A percentile compares a stretch with the other conserved stretches of the same genome.
These are phyloP conservation scores for Moricandia arvensis DNA, from an alignment of 345 rosid genomes.

Conservation along the genomic window DNA sequence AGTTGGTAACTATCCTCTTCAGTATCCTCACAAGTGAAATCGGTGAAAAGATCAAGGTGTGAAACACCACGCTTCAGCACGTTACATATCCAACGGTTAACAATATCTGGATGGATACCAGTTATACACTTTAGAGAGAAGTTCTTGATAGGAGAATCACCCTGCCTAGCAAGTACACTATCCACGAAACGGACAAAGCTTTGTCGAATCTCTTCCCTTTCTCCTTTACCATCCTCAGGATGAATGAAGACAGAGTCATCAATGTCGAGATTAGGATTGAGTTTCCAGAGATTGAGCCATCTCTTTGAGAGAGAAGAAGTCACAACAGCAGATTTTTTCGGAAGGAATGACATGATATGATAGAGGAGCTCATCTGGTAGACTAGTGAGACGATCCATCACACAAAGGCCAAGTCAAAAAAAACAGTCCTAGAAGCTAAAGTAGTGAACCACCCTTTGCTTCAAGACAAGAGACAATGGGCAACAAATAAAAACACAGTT, in stretches of 20 bases:
- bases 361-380: not conserved
- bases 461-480: not conserved
- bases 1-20: not conserved
- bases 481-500: not conserved
- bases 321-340: constrained; percentile 1
- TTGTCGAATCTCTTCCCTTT: not conserved
- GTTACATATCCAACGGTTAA: constrained; percentile 13
- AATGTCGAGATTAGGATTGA: not conserved
- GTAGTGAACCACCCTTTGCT: not conserved
- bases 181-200: constrained; percentile 12
- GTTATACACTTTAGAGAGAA: constrained; percentile 4
- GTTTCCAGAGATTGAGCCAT: not conserved
- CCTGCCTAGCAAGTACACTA: not conserved
- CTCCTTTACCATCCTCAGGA: not conserved
- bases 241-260: not conserved
- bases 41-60: not conserved
- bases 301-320: not conserved
- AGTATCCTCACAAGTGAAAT: not conserved
- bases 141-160: not conserved
- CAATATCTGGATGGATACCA: not conserved
- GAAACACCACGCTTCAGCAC: constrained; percentile 5
- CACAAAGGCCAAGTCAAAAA: not conserved
- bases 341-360: not conserved
- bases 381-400: not conserved
- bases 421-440: not conserved